Base-by-base conservation (phyloP, 345 rosid species). In the Linum trigynum region DNA sequence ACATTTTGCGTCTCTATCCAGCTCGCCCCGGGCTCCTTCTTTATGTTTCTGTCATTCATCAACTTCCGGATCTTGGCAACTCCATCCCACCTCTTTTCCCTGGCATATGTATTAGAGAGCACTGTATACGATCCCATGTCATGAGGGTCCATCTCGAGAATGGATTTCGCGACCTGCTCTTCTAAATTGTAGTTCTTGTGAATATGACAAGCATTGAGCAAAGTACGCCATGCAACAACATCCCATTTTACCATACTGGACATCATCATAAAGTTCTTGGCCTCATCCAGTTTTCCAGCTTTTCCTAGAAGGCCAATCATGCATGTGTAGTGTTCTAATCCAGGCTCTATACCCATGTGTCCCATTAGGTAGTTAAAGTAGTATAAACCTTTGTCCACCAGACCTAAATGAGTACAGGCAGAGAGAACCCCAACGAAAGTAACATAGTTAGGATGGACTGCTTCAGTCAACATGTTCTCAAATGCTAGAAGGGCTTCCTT, bases 11-110 rank as follows among this genome's bases (percentile, higher is more conserved):
- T 77, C 58, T 85, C 83, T 67, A 83, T 83, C 95, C 95, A 91
- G 78, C 95, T 89, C 61, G 80, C 83, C n/a, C 98, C 96, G 57
- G 95, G 95, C 76, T 91, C 95, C 65, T 91, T 91, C 78, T 86
- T 91, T 66, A 89, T 76, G 9, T 75, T 74, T 63, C 77, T 83
- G 1, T 78, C 78, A 64, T 74, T 80, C 95, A 89, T 88, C 74
- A 85, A 58, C 65, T 83, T 80, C 58, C 89, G 82, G n/a, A 87
- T 77, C 71, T 64, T 72, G 3, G 73, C 82, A 58, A 86, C 98
- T 55, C 76, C 82, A 71, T 85, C 96, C 92, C 95, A 91, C 67
- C 82, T 81, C 65, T 72, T 84, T 65, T 76, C 77, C 73, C 83
- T 86, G 62, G 95, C 96, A 64, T 82, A 81, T 42, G 87, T 76